Percentiles rank a stretch among this genome's conserved stretches.
These are phyloP conservation scores for Pisolithus tinctorius DNA, from an alignment of 768 basidiomycete species.

Conservation along the genomic window DNA sequence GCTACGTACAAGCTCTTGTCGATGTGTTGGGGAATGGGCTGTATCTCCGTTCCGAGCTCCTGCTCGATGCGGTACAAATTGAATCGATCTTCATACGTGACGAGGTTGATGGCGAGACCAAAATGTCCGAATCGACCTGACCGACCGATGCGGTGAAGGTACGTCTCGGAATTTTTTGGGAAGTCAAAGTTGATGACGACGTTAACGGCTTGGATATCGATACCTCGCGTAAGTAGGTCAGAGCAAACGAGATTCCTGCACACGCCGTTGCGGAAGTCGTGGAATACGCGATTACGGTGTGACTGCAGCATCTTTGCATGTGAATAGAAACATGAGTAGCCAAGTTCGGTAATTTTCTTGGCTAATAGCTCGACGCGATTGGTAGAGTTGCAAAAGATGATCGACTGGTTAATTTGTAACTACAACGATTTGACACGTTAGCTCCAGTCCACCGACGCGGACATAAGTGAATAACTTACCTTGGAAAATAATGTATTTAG, in stretches of 20 bases:
- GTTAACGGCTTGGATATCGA: slow-evolving; percentile 99
- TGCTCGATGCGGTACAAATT: slow-evolving; percentile 98
- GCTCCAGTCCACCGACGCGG: not conserved
- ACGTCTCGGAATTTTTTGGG: slow-evolving; percentile 98
- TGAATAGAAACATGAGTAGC: slow-evolving; percentile 99
- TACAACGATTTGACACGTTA: slow-evolving; percentile 26
- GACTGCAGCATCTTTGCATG: slow-evolving; percentile 99
- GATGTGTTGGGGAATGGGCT: slow-evolving; percentile 87
- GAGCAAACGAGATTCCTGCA: slow-evolving; percentile 98
- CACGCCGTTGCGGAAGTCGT: slow-evolving; percentile 97
- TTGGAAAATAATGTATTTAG: slow-evolving; percentile 99
- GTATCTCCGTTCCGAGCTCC: slow-evolving; percentile 96
- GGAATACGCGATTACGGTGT: slow-evolving; percentile 98
- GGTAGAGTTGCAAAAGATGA: slow-evolving; percentile 99
- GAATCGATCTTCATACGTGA: slow-evolving; percentile 97
- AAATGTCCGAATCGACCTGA: slow-evolving; percentile 97
- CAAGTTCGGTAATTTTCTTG: slow-evolving; percentile 98
- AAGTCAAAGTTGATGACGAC: slow-evolving; percentile 99
- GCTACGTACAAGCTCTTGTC: slow-evolving; percentile 93
- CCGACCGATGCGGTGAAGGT: slow-evolving; percentile 96
- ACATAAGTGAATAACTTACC: slow-evolving; percentile 33
- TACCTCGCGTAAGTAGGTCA: slow-evolving; percentile 96
- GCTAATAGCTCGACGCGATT: slow-evolving; percentile 98
- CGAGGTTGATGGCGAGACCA: slow-evolving; percentile 94
- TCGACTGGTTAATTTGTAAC: slow-evolving; percentile 99